Conservation (phyloP, 257 asterid species). For the Coffea canephora region DNA sequence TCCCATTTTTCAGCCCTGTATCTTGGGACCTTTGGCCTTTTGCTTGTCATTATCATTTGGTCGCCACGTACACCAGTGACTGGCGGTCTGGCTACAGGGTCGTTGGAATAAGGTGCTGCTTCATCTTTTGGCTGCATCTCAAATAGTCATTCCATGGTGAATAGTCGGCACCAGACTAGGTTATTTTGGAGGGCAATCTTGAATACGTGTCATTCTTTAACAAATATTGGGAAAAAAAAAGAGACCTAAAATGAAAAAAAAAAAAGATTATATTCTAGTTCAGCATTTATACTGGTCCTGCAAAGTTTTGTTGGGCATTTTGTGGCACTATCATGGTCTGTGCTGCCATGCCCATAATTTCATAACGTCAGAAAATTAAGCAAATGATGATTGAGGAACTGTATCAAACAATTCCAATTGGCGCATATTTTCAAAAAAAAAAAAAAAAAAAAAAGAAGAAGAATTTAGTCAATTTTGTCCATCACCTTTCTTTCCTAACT, state of each 20-base stretch:
- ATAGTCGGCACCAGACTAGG: constrained; percentile 22
- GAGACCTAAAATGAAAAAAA: neutral
- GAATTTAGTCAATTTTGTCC: neutral
- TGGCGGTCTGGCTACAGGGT: neutral
- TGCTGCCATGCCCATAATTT: neutral
- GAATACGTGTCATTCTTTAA: constrained; percentile 10
- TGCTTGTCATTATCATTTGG: constrained; percentile 14
- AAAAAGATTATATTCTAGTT: neutral
- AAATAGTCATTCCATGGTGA: constrained; percentile 12
- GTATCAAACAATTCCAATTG: neutral
- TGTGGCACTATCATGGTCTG: neutral
- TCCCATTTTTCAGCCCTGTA: neutral
- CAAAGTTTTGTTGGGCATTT: neutral
- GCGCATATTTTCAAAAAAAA: neutral
- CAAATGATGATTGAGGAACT: neutral
- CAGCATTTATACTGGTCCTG: constrained; percentile 17
- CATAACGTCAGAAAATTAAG: neutral
- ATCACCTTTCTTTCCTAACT: neutral
- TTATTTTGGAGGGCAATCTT: neutral
- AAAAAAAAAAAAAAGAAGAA: neutral
- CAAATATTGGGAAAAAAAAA: neutral
- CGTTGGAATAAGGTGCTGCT: constrained; percentile 4
- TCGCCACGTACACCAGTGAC: neutral
- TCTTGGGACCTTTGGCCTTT: neutral
- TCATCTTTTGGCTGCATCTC: neutral